Conservation (phyloP, 148 eudicot genomes). For the Polygonum aviculare region DNA sequence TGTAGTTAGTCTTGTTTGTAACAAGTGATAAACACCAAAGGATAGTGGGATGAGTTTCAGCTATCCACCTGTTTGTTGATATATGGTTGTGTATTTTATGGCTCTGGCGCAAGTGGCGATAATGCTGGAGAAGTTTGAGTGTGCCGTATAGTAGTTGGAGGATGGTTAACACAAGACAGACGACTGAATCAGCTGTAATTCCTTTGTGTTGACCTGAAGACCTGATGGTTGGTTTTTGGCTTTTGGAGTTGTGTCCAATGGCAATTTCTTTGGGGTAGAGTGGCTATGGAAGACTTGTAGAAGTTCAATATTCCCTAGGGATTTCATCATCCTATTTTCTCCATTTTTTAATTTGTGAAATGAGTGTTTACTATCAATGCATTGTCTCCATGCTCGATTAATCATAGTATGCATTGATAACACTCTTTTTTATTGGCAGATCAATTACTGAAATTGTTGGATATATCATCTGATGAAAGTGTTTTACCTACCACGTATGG, state of each 20-base stretch:
- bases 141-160: background rate
- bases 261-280: background rate
- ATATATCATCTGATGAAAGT: constrained; percentile 55
- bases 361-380: background rate
- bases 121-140: background rate
- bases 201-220: background rate
- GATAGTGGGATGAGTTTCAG: background rate
- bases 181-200: background rate
- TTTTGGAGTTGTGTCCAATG: background rate
- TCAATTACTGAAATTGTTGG: constrained; percentile 58
- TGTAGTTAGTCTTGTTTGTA: background rate
- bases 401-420: background rate
- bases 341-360: background rate
- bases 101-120: background rate
- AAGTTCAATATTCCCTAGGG: background rate
- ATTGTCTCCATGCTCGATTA: background rate
- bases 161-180: background rate
- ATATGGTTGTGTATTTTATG: background rate
- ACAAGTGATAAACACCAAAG: background rate
- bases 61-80: background rate
- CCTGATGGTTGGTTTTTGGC: background rate
- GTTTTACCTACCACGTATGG: constrained; percentile 77
- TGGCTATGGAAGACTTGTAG: background rate
- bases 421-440: background rate
- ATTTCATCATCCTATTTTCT: background rate